Percentiles rank a stretch among this genome's conserved stretches.
Conservation (phyloP, 805 yeast genomes). For the Saturnispora besseyi region DNA sequence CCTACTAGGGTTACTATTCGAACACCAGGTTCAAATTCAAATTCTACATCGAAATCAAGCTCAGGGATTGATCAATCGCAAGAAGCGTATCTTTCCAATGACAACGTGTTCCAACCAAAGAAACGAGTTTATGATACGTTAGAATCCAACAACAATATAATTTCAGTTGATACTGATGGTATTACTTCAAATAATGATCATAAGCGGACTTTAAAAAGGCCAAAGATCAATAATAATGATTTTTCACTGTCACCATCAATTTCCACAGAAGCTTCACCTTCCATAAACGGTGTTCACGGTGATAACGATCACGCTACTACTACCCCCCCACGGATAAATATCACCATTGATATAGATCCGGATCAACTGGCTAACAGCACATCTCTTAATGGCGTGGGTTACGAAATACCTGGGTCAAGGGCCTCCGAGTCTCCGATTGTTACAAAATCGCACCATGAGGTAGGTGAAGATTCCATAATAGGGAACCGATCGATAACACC, state of each 20-base stretch:
- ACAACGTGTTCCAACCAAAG: slow-evolving; percentile 5
- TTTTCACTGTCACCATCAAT: too few species aligned
- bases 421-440: background rate
- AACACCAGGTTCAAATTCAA: too few species aligned
- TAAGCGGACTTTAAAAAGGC: background rate
- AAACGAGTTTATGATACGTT: background rate
- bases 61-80: background rate
- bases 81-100: background rate
- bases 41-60: background rate
- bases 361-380: slow-evolving; percentile 5
- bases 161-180: too few species aligned
- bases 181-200: background rate
- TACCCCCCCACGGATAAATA: background rate
- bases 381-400: background rate
- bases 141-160: too few species aligned
- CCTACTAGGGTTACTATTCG: background rate
- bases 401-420: background rate
- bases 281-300: background rate
- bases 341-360: background rate
- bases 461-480: background rate
- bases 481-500: slow-evolving; percentile 1
- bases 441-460: background rate
- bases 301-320: background rate
- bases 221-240: background rate
- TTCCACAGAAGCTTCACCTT: background rate